Percentiles rank a stretch among this genome's conserved stretches.
Conservation (phyloP, 176 grass and related monocot species). For the Triticum monococcum region DNA sequence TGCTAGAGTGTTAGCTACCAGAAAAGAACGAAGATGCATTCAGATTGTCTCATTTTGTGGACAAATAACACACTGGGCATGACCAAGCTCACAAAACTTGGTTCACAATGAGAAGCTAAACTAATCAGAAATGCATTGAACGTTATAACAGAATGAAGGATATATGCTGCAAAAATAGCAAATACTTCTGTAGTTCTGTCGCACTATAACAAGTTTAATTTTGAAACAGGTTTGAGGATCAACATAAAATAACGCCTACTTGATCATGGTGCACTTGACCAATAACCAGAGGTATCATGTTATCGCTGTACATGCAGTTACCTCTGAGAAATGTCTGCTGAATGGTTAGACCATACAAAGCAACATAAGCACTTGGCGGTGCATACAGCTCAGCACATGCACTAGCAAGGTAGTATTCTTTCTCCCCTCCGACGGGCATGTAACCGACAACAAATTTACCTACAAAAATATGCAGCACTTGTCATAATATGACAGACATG, state of each 20-base stretch:
- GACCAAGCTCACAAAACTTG: background rate
- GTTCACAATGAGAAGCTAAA: conserved; percentile 15
- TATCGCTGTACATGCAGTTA: conserved; percentile 32
- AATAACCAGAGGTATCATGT: conserved; percentile 16
- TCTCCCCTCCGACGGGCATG: conserved; percentile 89
- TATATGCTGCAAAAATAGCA: conserved; percentile 1
- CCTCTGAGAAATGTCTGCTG: conserved; percentile 85
- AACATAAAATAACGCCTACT: conserved; percentile 1
- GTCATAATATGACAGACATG: background rate
- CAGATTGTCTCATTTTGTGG: conserved; percentile 13
- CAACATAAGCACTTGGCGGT: conserved; percentile 91
- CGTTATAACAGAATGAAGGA: conserved; percentile 1
- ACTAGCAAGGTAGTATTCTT: conserved; percentile 94
- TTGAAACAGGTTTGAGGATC: background rate
- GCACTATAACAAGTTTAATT: conserved; percentile 11
- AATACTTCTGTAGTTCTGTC: background rate
- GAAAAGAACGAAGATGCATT: conserved; percentile 19
- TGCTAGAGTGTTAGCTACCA: conserved; percentile 19
- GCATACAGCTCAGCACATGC: conserved; percentile 83
- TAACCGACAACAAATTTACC: conserved; percentile 96
- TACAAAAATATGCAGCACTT: conserved; percentile 35
- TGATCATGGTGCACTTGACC: conserved; percentile 2
- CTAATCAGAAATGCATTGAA: conserved; percentile 24
- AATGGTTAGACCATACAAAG: conserved; percentile 82
- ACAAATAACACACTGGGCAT: conserved; percentile 14